Evolutionary conservation across 495 filamentous ascomycete species (phyloP).

Genomic region (Corynascus novoguineensis): DNA sequence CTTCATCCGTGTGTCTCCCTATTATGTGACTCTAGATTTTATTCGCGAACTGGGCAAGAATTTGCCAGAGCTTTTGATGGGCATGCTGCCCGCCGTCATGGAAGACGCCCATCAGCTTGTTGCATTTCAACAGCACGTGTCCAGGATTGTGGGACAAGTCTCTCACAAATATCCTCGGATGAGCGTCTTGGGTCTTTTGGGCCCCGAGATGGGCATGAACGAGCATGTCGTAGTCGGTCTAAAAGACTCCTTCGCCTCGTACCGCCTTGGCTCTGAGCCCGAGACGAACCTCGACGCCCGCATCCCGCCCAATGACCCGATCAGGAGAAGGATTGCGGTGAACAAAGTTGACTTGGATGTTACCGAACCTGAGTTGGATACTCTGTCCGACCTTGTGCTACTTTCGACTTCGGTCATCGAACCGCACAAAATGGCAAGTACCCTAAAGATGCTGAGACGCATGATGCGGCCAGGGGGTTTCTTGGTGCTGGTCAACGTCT

Average conservation of each 20-base stretch:
- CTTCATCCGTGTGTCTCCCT: slow-evolving; percentile 32
- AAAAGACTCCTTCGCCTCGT: slow-evolving; percentile 30
- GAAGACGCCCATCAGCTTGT: slow-evolving; percentile 28
- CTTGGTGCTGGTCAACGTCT: slow-evolving; percentile 33
- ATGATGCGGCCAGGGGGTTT: slow-evolving; percentile 41
- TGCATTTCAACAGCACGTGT: slow-evolving; percentile 31
- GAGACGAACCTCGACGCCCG: slow-evolving; percentile 20
- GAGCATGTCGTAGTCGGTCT: slow-evolving; percentile 31
- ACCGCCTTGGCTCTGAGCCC: slow-evolving; percentile 20
- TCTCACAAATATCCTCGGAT: slow-evolving; percentile 39
- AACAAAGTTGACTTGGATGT: slow-evolving; percentile 25
- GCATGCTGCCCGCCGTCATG: slow-evolving; percentile 23
- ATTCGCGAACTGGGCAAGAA: slow-evolving; percentile 24
- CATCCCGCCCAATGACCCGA: background rate
- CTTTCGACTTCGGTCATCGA: slow-evolving; percentile 32
- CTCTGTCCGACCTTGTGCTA: slow-evolving; percentile 35
- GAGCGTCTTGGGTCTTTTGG: slow-evolving; percentile 38
- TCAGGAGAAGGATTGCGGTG: slow-evolving; percentile 21
- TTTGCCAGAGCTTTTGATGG: slow-evolving; percentile 24
- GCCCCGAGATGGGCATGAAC: slow-evolving; percentile 25
- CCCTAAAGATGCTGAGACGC: slow-evolving; percentile 22
- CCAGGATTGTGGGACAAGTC: slow-evolving; percentile 36
- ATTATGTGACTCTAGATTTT: slow-evolving; percentile 26
- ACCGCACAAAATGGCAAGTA: background rate
- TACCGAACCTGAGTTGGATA: background rate